These are phyloP conservation scores for Gossypium gossypioides DNA, from an alignment of 441 rosid genomes.

Conservation along the genomic window DNA sequence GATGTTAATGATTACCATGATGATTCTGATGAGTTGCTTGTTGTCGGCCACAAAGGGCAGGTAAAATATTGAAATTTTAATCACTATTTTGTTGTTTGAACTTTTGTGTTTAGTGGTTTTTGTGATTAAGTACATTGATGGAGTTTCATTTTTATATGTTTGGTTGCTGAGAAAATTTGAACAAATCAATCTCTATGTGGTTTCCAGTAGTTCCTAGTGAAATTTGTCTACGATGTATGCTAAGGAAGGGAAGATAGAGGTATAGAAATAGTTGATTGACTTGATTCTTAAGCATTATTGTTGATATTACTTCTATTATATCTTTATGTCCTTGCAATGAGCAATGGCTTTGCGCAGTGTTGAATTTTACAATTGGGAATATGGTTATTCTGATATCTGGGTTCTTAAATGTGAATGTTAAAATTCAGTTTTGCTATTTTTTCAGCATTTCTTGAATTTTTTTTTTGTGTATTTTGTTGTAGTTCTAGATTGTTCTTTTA, in stretches of 20 bases:
- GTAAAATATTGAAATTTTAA: slow-evolving; percentile 20
- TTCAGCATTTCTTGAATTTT: background rate
- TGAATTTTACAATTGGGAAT: background rate
- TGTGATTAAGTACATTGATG: background rate
- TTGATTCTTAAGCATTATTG: background rate
- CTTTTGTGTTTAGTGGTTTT: background rate
- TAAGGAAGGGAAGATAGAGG: background rate
- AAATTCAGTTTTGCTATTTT: background rate
- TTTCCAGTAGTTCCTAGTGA: background rate
- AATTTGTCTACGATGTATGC: background rate
- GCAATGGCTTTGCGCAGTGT: background rate
- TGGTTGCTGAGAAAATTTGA: background rate
- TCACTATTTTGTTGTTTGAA: background rate
- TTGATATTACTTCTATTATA: background rate
- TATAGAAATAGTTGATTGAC: background rate
- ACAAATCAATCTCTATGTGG: background rate
- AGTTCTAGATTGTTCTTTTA: background rate
- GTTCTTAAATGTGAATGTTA: background rate
- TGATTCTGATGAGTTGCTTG: slow-evolving; percentile 46
- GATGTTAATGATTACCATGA: slow-evolving; percentile 15
- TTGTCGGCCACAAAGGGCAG: slow-evolving; percentile 77
- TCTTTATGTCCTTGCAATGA: background rate
- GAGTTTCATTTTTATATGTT: background rate
- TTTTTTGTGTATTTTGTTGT: background rate
- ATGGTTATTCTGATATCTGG: background rate